Evolutionary conservation across 2,329 filamentous ascomycete genomes (phyloP).

Genomic region (Lecanicillium sp.): DNA sequence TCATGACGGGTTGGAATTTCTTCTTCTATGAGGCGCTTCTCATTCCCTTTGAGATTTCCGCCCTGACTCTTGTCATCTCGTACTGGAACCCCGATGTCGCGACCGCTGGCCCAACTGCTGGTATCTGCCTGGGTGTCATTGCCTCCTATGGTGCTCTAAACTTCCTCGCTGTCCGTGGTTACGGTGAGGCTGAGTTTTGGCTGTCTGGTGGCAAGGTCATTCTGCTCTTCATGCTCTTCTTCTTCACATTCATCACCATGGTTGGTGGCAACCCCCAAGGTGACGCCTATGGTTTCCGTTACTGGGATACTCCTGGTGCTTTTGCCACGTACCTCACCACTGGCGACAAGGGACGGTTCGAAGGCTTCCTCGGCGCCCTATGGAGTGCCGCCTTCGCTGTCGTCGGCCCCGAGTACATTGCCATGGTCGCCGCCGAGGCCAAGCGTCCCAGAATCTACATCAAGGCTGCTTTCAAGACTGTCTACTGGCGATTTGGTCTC

Average conservation of each 20-base stretch:
- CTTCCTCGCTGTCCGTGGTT: constrained; percentile 55
- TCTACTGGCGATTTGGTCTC: constrained; percentile 62
- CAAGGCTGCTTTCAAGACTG: constrained; percentile 62
- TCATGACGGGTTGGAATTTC: constrained; percentile 38
- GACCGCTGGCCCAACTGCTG: constrained; percentile 58
- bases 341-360: constrained; percentile 56
- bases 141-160: constrained; percentile 52
- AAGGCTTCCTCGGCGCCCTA: constrained; percentile 61
- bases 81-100: constrained; percentile 34
- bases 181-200: constrained; percentile 67
- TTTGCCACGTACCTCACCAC: constrained; percentile 47
- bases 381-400: constrained; percentile 57
- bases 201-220: constrained; percentile 55
- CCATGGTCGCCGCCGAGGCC: constrained; percentile 61
- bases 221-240: constrained; percentile 57
- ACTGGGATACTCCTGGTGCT: constrained; percentile 43
- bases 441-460: constrained; percentile 55
- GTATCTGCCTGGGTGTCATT: constrained; percentile 49
- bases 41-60: constrained; percentile 35
- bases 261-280: constrained; percentile 65
- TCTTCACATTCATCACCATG: constrained; percentile 75
- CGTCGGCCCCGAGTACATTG: constrained; percentile 60
- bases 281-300: constrained; percentile 62
- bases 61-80: constrained; percentile 33
- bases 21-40: constrained; percentile 35